phyloP scores from a whole-genome alignment of 2,329 filamentous ascomycete genomes.

The Cryphonectria japonica region DNA sequence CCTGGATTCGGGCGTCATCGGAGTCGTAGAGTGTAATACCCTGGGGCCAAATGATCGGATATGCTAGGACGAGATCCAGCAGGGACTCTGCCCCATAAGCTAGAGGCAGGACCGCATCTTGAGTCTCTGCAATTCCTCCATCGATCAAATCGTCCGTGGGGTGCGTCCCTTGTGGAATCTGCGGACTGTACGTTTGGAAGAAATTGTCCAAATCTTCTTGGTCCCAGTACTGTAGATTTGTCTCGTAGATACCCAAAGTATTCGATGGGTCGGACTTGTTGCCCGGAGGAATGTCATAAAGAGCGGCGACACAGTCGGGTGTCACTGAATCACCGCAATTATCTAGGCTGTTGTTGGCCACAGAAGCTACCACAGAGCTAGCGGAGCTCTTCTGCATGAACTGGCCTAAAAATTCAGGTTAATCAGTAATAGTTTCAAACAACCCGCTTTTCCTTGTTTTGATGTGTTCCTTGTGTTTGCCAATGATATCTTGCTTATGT shows the following conservation, averaged over 20 bases:
- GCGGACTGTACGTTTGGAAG: slow-evolving; percentile 9
- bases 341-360: slow-evolving; percentile 14
- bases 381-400: neutral
- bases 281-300: slow-evolving; percentile 31
- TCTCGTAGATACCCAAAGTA: slow-evolving; percentile 37
- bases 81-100: slow-evolving; percentile 40
- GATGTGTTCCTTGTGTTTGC: neutral
- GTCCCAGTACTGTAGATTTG: slow-evolving; percentile 40
- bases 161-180: slow-evolving; percentile 21
- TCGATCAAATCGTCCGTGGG: slow-evolving; percentile 18
- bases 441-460: neutral
- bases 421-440: neutral
- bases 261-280: slow-evolving; percentile 29
- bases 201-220: slow-evolving; percentile 22
- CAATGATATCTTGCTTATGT: neutral
- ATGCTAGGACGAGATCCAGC: slow-evolving; percentile 43
- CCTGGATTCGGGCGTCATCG: slow-evolving; percentile 47
- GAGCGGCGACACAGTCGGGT: slow-evolving; percentile 21
- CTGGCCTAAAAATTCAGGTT: neutral
- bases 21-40: slow-evolving; percentile 44
- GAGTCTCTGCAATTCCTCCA: slow-evolving; percentile 23
- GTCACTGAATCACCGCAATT: slow-evolving; percentile 19
- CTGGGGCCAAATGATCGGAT: slow-evolving; percentile 47
- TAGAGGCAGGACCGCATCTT: neutral
- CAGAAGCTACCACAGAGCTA: neutral